phyloP scores from a whole-genome alignment of 345 rosid species.

The Populus euphratica region DNA sequence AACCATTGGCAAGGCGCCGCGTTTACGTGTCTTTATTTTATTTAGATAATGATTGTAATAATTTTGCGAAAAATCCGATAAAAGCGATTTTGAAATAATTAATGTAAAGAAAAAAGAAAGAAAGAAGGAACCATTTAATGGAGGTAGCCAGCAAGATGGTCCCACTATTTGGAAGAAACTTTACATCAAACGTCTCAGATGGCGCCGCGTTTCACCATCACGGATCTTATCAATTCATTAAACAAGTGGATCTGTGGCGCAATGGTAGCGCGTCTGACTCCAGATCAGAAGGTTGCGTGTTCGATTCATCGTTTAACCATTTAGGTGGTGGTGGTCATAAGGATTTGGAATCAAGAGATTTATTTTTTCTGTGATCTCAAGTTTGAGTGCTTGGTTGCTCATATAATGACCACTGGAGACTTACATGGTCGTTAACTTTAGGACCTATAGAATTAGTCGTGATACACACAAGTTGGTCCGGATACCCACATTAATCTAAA shows the following conservation, averaged over 20 bases:
- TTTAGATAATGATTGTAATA: not conserved
- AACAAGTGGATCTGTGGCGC: conserved; percentile 70
- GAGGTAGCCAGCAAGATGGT: conserved; percentile 14
- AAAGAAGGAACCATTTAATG: not conserved
- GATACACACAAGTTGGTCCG: too few relatives aligned
- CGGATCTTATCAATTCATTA: not conserved
- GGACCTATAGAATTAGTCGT: too few relatives aligned
- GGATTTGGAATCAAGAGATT: too few relatives aligned
- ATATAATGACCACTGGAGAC: too few relatives aligned
- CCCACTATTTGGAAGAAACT: conserved; percentile 27
- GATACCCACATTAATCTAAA: too few relatives aligned
- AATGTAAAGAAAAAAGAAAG: too few relatives aligned
- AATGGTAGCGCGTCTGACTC: conserved; percentile 99
- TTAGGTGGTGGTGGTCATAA: too few relatives aligned
- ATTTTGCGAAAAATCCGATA: not conserved
- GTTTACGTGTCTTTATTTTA: conserved; percentile 1
- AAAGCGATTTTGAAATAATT: not conserved
- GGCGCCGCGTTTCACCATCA: conserved; percentile 14
- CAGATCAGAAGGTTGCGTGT: conserved; percentile 93
- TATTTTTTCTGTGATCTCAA: too few relatives aligned
- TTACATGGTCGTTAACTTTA: too few relatives aligned
- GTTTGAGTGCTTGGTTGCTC: too few relatives aligned
- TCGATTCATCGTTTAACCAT: too few relatives aligned
- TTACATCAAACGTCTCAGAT: not conserved
- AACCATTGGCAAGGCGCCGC: conserved; percentile 50